Evolutionary conservation across 371 early-diverging fungal species (phyloP), one percentile per base, ranked within the genome.

Genomic region (Mortierella sp.): DNA sequence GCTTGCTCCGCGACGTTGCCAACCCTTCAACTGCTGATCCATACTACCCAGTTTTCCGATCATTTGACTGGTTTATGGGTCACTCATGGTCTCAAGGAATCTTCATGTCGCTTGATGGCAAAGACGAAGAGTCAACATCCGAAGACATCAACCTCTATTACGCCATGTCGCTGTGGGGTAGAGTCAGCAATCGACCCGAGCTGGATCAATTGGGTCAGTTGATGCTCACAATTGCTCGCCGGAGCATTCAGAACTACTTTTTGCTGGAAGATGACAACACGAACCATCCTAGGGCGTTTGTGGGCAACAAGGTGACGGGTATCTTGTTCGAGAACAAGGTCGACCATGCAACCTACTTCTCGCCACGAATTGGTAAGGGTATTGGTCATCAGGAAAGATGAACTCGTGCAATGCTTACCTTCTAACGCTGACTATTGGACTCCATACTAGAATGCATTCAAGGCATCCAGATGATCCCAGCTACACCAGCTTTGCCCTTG

Each of bases 41-140:
- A 6, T 67, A 82, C 57, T 94, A 89, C 70, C 89, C 92, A 24
- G 82, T 68, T 17, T 89, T 89, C 60, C 83, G 94, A 14, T 80
- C 80, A 43, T 89, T 87, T 80, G 94, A 93, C 77, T 88, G 90
- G 79, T 93, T 83, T 61, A 90, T 90, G 60, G 92, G 92, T 12
- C 92, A 93, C 64, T 91, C 90, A 34, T 93, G 94, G 94, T 92
- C 94, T 0, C 88, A 88, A 6, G 94, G 93, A 46, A 70, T 88
- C 9, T 82, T 88, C 68, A 88, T 83, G 8, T 86, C 87, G 3
- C 46, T 80, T 13, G 92, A 91, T 54, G 91, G 90, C 53, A 84
- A 89, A 50, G 90, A 93, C 71, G 91, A 91, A 60, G 92, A 93
- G 70, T 89, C 89, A 17, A 84, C 90, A 0, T 89, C 91, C 16